Percentiles rank a stretch among this genome's conserved stretches.
These are phyloP conservation scores for Aspergillus japonicus DNA, from an alignment of 2,329 filamentous ascomycete species.

Conservation along the genomic window DNA sequence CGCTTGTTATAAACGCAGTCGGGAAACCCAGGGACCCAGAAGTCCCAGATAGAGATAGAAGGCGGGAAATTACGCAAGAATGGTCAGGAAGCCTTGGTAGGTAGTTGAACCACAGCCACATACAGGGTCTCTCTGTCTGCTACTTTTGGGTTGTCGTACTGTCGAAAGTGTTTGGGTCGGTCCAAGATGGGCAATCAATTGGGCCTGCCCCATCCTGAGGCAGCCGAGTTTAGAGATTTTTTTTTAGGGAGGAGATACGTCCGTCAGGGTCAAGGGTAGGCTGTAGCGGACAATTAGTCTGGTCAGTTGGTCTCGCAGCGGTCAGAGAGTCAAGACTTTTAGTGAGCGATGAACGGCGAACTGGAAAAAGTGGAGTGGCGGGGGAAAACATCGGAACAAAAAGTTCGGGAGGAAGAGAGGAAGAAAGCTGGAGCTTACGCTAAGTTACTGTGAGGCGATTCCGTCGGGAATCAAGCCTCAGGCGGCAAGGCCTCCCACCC, in stretches of 20 bases:
- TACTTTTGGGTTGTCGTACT: slow-evolving; percentile 6
- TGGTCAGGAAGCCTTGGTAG: neutral
- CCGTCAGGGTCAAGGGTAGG: neutral
- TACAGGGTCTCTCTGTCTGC: slow-evolving; percentile 5
- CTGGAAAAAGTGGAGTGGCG: neutral
- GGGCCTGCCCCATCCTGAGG: slow-evolving; percentile 21
- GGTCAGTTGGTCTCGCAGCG: neutral
- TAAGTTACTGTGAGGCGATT: neutral
- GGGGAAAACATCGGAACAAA: slow-evolving; percentile 15
- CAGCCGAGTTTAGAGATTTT: slow-evolving; percentile 6
- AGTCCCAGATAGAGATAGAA: neutral
- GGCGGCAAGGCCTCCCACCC: neutral
- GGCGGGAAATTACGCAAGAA: slow-evolving; percentile 8
- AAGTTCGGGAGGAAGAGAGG: slow-evolving; percentile 14
- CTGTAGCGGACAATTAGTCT: neutral
- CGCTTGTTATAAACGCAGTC: slow-evolving; percentile 10
- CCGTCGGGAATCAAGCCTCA: neutral
- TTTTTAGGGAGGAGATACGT: slow-evolving; percentile 1
- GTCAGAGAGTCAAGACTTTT: neutral
- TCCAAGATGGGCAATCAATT: slow-evolving; percentile 7
- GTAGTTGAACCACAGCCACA: slow-evolving; percentile 10
- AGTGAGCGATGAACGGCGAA: neutral
- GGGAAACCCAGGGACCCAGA: slow-evolving; percentile 1
- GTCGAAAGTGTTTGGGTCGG: neutral
- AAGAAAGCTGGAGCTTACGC: no score